Evolutionary conservation across 495 filamentous ascomycete species (phyloP).

Genomic region (Lophiostoma macrostomum): DNA sequence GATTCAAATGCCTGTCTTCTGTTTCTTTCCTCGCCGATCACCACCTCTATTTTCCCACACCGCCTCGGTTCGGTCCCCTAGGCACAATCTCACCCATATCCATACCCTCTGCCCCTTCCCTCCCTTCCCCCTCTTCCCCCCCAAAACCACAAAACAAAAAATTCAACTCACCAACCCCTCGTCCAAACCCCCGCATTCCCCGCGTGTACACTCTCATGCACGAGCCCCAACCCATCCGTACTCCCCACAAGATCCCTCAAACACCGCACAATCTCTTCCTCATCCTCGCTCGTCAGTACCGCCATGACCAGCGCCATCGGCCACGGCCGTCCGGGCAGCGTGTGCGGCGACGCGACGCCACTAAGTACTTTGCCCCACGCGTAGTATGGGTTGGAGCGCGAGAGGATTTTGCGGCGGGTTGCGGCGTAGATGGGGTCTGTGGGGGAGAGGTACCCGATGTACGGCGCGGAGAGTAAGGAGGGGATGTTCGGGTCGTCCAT

Average conservation of each 20-base stretch:
- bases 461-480: constrained; percentile 52
- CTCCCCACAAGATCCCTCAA: constrained; percentile 49
- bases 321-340: constrained; percentile 56
- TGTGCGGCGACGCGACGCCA: constrained; percentile 56
- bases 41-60: too few relatives aligned
- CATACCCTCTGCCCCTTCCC: background rate
- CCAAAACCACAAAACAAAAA: background rate
- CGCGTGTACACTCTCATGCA: constrained; percentile 59
- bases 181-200: constrained; percentile 54
- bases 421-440: constrained; percentile 50
- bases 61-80: too few relatives aligned
- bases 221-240: constrained; percentile 56
- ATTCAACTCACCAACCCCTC: constrained; percentile 56
- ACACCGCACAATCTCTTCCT: constrained; percentile 48
- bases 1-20: too few relatives aligned
- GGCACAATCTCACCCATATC: background rate
- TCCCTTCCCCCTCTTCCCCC: too few relatives aligned
- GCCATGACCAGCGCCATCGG: constrained; percentile 57
- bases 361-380: constrained; percentile 51
- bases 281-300: constrained; percentile 54
- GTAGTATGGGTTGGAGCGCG: constrained; percentile 55
- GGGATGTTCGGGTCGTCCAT: constrained; percentile 67
- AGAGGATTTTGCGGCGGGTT: constrained; percentile 52
- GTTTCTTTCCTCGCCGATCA: too few relatives aligned
- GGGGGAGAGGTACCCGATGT: constrained; percentile 48